Evolutionary conservation across 306 rosid species (phyloP).

Genomic region (Glycyrrhiza uralensis): DNA sequence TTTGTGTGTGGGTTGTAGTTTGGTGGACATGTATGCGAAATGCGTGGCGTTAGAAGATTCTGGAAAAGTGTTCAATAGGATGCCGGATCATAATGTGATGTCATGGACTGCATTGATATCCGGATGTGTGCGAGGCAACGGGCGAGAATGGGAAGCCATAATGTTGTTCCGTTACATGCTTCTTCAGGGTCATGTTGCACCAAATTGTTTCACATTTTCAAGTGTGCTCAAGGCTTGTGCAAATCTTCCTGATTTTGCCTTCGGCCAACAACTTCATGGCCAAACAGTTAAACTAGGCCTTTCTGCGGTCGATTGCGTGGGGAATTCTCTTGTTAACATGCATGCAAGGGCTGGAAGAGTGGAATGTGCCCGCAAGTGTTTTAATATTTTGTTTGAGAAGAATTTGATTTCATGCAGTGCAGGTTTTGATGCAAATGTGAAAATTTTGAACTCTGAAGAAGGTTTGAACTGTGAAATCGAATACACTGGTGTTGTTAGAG

Average conservation of each 20-base stretch:
- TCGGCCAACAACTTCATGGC: slow-evolving; percentile 44
- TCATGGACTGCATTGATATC: slow-evolving; percentile 64
- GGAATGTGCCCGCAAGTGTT: slow-evolving; percentile 51
- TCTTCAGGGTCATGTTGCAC: slow-evolving; percentile 38
- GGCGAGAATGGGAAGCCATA: slow-evolving; percentile 43
- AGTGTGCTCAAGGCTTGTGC: slow-evolving; percentile 56
- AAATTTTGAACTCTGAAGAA: slow-evolving; percentile 30
- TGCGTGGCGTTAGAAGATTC: slow-evolving; percentile 41
- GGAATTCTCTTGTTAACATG: slow-evolving; percentile 54
- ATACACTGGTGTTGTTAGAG: slow-evolving; percentile 38
- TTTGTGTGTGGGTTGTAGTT: slow-evolving; percentile 52
- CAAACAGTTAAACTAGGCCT: slow-evolving; percentile 48
- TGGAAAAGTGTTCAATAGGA: slow-evolving; percentile 44
- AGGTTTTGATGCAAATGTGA: slow-evolving; percentile 34
- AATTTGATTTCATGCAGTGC: slow-evolving; percentile 38
- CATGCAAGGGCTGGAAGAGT: slow-evolving; percentile 57
- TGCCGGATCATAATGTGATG: slow-evolving; percentile 46
- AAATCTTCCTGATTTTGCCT: slow-evolving; percentile 35
- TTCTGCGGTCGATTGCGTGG: slow-evolving; percentile 47
- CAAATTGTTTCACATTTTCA: slow-evolving; percentile 58
- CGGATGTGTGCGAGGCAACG: slow-evolving; percentile 39
- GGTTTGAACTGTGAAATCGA: slow-evolving; percentile 33
- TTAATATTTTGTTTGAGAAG: slow-evolving; percentile 50
- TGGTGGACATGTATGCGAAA: slow-evolving; percentile 61
- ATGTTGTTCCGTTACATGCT: slow-evolving; percentile 42